These are phyloP conservation scores for Amesomyces nigricolor DNA, from an alignment of 2,329 filamentous ascomycete species.

Conservation along the genomic window DNA sequence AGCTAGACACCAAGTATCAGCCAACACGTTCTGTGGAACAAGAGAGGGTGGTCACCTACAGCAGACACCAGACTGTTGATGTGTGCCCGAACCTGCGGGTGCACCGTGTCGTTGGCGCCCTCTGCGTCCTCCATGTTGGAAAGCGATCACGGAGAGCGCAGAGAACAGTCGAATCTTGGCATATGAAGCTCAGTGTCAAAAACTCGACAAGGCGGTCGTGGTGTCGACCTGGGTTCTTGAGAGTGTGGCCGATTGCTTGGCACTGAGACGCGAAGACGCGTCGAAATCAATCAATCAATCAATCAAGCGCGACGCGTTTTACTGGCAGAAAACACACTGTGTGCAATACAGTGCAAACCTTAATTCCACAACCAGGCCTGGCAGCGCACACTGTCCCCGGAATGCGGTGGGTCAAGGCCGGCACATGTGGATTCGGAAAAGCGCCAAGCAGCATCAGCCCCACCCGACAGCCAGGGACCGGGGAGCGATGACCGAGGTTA, in stretches of 20 bases:
- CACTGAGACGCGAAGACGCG: slow-evolving; percentile 13
- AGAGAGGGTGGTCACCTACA: slow-evolving; percentile 47
- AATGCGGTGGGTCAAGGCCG: background rate
- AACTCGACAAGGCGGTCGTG: background rate
- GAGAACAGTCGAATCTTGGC: background rate
- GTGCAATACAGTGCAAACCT: background rate
- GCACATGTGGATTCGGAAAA: background rate
- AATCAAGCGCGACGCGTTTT: slow-evolving; percentile 6
- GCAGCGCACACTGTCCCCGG: background rate
- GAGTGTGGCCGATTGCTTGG: background rate
- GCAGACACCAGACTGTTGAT: slow-evolving; percentile 91
- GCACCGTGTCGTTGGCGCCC: slow-evolving; percentile 58
- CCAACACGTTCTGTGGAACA: background rate
- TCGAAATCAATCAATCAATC: slow-evolving; percentile 15
- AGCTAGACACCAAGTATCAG: slow-evolving; percentile 51
- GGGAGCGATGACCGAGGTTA: slow-evolving; percentile 10
- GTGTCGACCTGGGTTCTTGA: background rate
- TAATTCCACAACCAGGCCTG: background rate
- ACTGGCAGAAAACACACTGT: background rate
- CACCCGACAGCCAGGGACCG: background rate
- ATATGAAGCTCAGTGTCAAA: slow-evolving; percentile 11
- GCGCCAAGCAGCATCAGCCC: background rate
- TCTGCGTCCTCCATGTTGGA: slow-evolving; percentile 51
- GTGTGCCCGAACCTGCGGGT: slow-evolving; percentile 88
- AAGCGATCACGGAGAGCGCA: background rate